phyloP scores from a whole-genome alignment of 352 stramenopile genomes.

The Phytophthora cajani region DNA sequence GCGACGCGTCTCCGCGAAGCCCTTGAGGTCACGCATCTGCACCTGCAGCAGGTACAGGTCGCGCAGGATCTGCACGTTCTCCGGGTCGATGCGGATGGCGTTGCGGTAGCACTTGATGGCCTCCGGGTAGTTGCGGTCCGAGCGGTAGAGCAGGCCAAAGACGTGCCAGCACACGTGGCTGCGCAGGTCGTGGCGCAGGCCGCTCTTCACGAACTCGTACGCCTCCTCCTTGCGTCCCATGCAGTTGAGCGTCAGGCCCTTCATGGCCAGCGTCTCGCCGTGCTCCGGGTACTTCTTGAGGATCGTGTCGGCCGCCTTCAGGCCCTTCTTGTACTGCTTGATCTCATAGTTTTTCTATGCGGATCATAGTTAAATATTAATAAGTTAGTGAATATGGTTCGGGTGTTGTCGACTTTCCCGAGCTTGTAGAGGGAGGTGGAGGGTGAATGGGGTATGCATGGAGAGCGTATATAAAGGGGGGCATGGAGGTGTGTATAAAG shows the following conservation, averaged over 20 bases:
- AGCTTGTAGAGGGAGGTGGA: neutral
- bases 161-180: slow-evolving; percentile 99
- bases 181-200: slow-evolving; percentile 93
- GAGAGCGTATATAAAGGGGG: neutral
- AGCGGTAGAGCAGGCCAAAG: slow-evolving; percentile 97
- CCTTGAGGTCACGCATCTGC: slow-evolving; percentile 89
- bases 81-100: slow-evolving; percentile 95
- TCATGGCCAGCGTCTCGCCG: slow-evolving; percentile 98
- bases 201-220: slow-evolving; percentile 96
- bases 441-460: neutral
- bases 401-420: slow-evolving; percentile 1
- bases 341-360: slow-evolving; percentile 96
- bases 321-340: slow-evolving; percentile 99
- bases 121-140: slow-evolving; percentile 96
- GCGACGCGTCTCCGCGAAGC: slow-evolving; percentile 95
- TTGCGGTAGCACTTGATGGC: slow-evolving; percentile 99
- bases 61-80: slow-evolving; percentile 97
- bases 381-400: neutral
- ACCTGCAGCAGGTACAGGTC: slow-evolving; percentile 97
- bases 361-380: neutral
- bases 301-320: slow-evolving; percentile 95
- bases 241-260: slow-evolving; percentile 96
- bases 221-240: slow-evolving; percentile 96
- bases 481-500: neutral
- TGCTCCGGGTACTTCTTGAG: slow-evolving; percentile 98